Conservation (phyloP, 371 early-diverging fungal genomes). For the Mortierella sp. region DNA sequence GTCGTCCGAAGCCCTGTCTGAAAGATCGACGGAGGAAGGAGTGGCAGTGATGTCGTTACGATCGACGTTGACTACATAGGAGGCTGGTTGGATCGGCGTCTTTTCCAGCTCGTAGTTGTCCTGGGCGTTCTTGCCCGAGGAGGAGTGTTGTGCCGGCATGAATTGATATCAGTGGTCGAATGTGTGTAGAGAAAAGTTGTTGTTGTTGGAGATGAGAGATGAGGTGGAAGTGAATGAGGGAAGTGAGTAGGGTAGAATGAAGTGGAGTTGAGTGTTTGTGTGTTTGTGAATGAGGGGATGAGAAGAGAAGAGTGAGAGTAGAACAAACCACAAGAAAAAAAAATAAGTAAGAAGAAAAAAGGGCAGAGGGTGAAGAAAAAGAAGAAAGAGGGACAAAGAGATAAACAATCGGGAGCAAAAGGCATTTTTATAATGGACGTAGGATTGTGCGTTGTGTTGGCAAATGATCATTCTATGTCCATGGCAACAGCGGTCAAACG, state of each 20-base stretch:
- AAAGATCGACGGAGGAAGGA: conserved; percentile 19
- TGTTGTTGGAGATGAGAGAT: not conserved
- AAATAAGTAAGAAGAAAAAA: not conserved
- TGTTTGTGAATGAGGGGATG: not conserved
- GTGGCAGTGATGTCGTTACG: conserved; percentile 38
- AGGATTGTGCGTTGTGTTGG: not conserved
- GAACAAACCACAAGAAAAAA: not conserved
- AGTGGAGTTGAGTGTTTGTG: too few relatives aligned
- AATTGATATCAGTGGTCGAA: not conserved
- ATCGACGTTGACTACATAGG: conserved; percentile 30
- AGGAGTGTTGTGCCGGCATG: conserved; percentile 11
- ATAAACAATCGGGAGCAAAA: not conserved
- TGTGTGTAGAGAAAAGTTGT: not conserved
- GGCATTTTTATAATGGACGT: not conserved
- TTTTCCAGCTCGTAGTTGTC: conserved; percentile 24
- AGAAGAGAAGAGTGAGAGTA: not conserved
- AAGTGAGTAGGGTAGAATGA: too few relatives aligned
- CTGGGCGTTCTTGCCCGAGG: conserved; percentile 3
- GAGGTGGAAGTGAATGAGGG: not conserved
- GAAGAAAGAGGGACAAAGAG: not conserved
- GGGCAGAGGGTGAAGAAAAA: not conserved
- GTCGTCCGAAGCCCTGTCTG: conserved; percentile 22
- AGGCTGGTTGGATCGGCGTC: not conserved
- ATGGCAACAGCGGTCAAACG: not conserved
- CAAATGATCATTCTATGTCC: not conserved